phyloP scores from a whole-genome alignment of 331 rosid genomes.

The Phaseolus coccineus region DNA sequence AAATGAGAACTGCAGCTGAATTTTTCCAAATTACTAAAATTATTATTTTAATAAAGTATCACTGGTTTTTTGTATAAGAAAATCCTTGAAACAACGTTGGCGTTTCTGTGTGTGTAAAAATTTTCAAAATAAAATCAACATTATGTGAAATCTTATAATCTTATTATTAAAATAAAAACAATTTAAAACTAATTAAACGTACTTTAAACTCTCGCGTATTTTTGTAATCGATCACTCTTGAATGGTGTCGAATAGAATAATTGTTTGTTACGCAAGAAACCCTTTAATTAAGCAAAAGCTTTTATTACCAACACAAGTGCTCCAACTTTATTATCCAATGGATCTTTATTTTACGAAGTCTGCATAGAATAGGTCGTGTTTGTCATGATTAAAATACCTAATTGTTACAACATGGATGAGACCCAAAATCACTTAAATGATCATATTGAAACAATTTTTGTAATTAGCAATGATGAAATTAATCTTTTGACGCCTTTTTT shows the following conservation, averaged over 20 bases:
- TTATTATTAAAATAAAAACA: background rate
- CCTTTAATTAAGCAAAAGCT: background rate
- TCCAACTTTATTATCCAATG: slow-evolving; percentile 2
- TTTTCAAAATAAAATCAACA: background rate
- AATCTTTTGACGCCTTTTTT: no score
- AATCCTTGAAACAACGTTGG: background rate
- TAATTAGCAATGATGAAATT: background rate
- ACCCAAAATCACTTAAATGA: background rate
- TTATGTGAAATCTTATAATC: background rate
- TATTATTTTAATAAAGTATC: no score
- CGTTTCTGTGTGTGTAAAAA: background rate
- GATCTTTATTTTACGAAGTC: background rate
- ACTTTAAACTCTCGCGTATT: background rate
- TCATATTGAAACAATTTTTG: background rate
- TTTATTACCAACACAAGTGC: background rate
- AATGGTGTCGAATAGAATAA: background rate
- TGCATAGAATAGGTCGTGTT: background rate
- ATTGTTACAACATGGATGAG: background rate
- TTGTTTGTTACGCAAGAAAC: background rate
- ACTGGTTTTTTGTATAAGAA: background rate
- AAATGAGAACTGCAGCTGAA: no score
- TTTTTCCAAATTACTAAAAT: no score
- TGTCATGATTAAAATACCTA: slow-evolving; percentile 2
- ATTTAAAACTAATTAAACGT: background rate
- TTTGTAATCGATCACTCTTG: background rate